Evolutionary conservation across 1,284 basidiomycete species (phyloP), one percentile per base, ranked within the genome.

Genomic region (Cryptococcus sp.): DNA sequence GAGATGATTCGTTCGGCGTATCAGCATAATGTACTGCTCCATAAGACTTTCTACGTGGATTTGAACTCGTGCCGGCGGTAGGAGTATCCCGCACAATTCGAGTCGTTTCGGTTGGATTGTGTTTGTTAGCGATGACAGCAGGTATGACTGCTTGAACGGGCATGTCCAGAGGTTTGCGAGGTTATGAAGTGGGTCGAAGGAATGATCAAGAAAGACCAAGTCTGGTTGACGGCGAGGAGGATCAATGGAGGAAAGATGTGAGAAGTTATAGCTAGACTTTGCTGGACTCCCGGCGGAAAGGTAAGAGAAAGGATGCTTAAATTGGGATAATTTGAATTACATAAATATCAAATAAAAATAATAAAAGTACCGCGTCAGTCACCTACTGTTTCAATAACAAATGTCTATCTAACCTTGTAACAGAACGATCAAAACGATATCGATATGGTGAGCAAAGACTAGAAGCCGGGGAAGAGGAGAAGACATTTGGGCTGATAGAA

Each of bases 111-210:
- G 56, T 46, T 7, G 45, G 49, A 14, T 23, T 44, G 14, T 36
- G 37, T 15, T 35, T 36, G 13, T 56, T 46, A 30, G 46, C 37
- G 4, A 55, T 36, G 6, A 63, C 55, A n/a, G 63, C 63, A 11
- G 61, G 61, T 11, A 62, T 63, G 46, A 65, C 43, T 11, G 61
- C 58, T 50, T 61, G 56, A n/a, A 55, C 51, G 36, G 57, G 52
- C 62, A 61, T 59, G 37, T 30, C 53, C 11, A 6, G 15, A 23
- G 5, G 10, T 10, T 41, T 41, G 10, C 38, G 38, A 41, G 10
- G 38, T n/a, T 41, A n/a, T 41, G 38, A 41, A n/a, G 10, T 41
- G 38, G 10, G 10, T 41, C 38, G 38, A 41, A 10, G 38, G 10
- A 23, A 23, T 23, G 23, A 23, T 23, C 23, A 23, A 23, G 23